Base-by-base conservation (phyloP, 306 rosid species). In the Lathyrus sativus region DNA sequence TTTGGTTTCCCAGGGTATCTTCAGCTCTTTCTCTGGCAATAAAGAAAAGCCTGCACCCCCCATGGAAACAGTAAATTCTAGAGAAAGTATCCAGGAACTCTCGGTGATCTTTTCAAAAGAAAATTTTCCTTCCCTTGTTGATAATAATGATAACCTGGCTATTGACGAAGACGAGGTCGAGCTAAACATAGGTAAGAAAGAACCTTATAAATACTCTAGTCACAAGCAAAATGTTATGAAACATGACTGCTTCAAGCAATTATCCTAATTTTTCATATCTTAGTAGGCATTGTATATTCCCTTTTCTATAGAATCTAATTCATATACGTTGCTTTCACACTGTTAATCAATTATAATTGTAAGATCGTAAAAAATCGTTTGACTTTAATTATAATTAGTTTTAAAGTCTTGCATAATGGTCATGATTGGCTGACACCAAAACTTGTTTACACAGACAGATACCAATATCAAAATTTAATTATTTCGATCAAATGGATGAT, bases 1-100 rank as follows among this genome's bases (percentile, higher is more conserved):
- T 31, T 24, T 55, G 75, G 58, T 44, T 49, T 74, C 66, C 13
- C 71, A 93, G 98, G 97, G 98, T 61, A 77, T 93, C 75, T 90
- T 93, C 71, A 82, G 91, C 77, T 86, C 97, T 22, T 78, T 92
- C 56, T 80, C 90, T 53, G 84, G 96, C 59, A 81, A 72, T 74
- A 93, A 88, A 78, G 77, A 89, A 65, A 93, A 93, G 82, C 87
- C 76, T 57, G 83, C 44, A 45, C 79, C 84, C 37, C 65, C 70
- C 15, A 2, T 71, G 62, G 98, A 85, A 74, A 62, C 61, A 62
- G 96, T 79, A 83, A 89, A 82, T 72, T 11, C 88, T 58, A 85
- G 65, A 80, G 88, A 80, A 83, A 78, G 88, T 67, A 38, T 82
- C 31, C 80, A 79, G 70, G 89, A 88, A 72, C 93, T 92, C 59